Conservation (phyloP, 139 green algal genomes). For the Chlamydomonas eustigma region DNA sequence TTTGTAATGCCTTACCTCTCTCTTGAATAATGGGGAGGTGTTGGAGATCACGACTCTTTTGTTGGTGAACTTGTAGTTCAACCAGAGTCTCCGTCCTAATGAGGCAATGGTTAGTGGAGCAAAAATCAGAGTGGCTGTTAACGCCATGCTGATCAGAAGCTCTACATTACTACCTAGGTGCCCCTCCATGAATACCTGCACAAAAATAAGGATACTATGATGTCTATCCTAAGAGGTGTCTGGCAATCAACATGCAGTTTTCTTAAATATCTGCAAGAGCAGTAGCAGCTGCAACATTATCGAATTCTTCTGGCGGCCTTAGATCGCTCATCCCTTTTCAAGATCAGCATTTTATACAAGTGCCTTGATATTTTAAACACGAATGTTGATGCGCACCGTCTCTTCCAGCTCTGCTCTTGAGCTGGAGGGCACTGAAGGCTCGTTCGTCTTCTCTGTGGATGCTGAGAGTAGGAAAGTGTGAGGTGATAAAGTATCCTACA, state of each 20-base stretch:
- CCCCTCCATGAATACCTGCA: slow-evolving; percentile 53
- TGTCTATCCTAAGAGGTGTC: no score
- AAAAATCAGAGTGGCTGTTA: slow-evolving; percentile 54
- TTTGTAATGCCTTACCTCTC: no score
- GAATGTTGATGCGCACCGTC: no score
- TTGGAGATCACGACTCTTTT: slow-evolving; percentile 56
- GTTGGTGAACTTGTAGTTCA: slow-evolving; percentile 58
- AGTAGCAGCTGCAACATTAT: no score
- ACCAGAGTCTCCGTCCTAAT: slow-evolving; percentile 41
- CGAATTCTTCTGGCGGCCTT: no score
- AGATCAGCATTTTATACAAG: no score
- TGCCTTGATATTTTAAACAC: no score
- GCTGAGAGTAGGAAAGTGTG: background rate
- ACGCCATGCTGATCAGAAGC: slow-evolving; percentile 43
- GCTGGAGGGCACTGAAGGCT: background rate
- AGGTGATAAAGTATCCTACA: no score
- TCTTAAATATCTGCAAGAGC: no score
- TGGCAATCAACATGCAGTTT: no score
- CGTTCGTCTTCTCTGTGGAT: background rate
- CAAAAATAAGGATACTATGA: slow-evolving; percentile 15
- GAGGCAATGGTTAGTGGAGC: slow-evolving; percentile 51
- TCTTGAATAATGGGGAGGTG: slow-evolving; percentile 46
- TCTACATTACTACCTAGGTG: slow-evolving; percentile 39
- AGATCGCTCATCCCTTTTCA: no score
- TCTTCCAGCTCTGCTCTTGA: background rate